phyloP scores from a whole-genome alignment of 2,329 filamentous ascomycete genomes.

The Colletotrichum sp. region DNA sequence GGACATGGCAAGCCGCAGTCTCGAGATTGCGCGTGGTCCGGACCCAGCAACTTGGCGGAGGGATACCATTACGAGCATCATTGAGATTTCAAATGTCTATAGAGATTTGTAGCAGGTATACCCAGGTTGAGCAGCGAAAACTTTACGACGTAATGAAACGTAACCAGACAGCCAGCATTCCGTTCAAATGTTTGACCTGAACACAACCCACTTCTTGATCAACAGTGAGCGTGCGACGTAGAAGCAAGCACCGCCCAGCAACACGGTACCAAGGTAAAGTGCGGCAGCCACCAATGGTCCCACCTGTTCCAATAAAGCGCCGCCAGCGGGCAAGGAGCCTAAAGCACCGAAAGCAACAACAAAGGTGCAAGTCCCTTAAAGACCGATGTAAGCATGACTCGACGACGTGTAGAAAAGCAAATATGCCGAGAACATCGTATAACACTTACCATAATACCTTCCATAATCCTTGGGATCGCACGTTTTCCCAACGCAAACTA shows the following conservation, averaged over 20 bases:
- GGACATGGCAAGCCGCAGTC: neutral
- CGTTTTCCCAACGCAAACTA: slow-evolving; percentile 50
- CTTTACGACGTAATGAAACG: neutral
- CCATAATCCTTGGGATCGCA: slow-evolving; percentile 51
- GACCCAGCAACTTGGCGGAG: neutral
- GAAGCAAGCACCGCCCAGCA: neutral
- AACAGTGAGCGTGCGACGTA: neutral
- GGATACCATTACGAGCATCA: neutral
- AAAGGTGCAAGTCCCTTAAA: neutral
- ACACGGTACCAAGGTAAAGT: neutral
- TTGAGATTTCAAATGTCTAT: neutral
- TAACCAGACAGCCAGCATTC: neutral
- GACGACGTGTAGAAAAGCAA: neutral
- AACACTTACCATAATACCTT: neutral
- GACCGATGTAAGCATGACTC: neutral
- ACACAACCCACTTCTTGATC: neutral
- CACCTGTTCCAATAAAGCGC: neutral
- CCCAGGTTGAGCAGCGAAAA: neutral
- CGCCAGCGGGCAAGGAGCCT: neutral
- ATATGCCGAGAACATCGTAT: fast-evolving
- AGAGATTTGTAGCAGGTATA: neutral
- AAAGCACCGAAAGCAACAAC: neutral
- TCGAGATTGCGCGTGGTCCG: neutral
- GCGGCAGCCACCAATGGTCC: neutral
- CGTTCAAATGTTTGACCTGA: neutral